Base-by-base conservation (phyloP, 176 grass and related monocot species). In the Oropetium thomaeum region DNA sequence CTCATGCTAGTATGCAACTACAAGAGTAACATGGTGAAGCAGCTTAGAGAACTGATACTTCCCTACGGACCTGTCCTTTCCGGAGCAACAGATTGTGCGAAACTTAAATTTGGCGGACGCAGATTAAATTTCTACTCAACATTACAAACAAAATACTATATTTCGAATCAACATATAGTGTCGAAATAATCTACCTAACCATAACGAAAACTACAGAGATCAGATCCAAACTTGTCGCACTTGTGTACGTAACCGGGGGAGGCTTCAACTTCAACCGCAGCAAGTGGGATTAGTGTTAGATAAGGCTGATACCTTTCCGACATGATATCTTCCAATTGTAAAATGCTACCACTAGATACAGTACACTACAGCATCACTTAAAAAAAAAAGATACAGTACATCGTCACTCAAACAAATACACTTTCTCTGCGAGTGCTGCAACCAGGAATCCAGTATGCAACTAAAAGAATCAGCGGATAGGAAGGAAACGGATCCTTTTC, bases 381-480 rank as follows among this genome's bases (percentile, higher is more conserved):
- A 47, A 14, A 47, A n/a, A 47, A 47, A 14, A 47, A 41, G 39
- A n/a, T 41, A 41, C 39, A 0, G 14, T 4, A 45, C 11, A n/a
- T n/a, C 4, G 19, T 19, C 14, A 47, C 44, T 19, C 19, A 47
- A 47, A 14, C n/a, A n/a, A n/a, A 47, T 51, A 52, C 49, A 7
- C 51, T 37, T 35, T 72, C 34, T 71, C 20, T 71, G 69, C n/a
- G 17, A 57, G 49, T 57, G 32, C 13, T 39, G 49, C 70, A 73
- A 57, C 58, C 15, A 58, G 40, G 26, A 17, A 73, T 27, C 7
- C 15, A 28, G 10, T 27, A 31, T 31, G 26, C 16, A 59, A 31
- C 48, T 13, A 58, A 39, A 31, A 10, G 38, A 73, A 38, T 37
- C 2, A 57, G 2, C 7, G 23, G 25, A 74, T 58, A 19, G 4